These are phyloP conservation scores for Phytophthora europaea DNA, from an alignment of 352 stramenopile genomes.

Conservation along the genomic window DNA sequence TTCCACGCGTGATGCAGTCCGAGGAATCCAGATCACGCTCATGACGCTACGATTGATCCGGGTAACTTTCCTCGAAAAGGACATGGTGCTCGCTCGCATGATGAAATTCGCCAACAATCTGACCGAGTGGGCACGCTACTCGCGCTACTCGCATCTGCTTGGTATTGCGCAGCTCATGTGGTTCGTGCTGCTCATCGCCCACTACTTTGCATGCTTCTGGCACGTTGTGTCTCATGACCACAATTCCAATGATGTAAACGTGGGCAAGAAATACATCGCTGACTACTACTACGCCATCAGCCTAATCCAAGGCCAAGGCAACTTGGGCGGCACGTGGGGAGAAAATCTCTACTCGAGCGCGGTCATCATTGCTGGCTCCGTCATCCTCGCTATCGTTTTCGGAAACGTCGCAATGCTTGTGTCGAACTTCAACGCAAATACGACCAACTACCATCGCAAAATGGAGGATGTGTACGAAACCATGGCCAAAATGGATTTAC, in stretches of 20 bases:
- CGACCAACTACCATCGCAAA: constrained; percentile 65
- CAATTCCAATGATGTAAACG: not conserved
- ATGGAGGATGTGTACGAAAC: constrained; percentile 64
- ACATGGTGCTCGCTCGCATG: constrained; percentile 12
- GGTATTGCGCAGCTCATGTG: constrained; percentile 45
- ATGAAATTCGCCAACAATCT: constrained; percentile 33
- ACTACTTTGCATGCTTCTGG: constrained; percentile 63
- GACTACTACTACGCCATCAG: constrained; percentile 44
- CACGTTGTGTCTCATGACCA: constrained; percentile 30
- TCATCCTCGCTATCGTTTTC: constrained; percentile 67
- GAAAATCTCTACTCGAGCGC: constrained; percentile 51
- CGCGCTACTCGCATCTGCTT: constrained; percentile 40
- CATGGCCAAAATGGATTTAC: constrained; percentile 63
- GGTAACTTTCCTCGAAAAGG: constrained; percentile 18
- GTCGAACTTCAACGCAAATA: constrained; percentile 58
- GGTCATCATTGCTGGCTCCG: constrained; percentile 51
- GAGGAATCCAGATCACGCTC: constrained; percentile 11
- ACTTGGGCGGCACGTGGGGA: constrained; percentile 3
- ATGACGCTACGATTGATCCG: constrained; percentile 30
- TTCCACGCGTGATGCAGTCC: not conserved
- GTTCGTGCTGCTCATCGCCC: constrained; percentile 47
- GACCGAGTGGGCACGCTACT: constrained; percentile 40
- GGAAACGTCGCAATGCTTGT: constrained; percentile 67
- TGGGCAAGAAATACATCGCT: constrained; percentile 42
- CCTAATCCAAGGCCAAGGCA: constrained; percentile 63